Conservation (phyloP, 441 rosid genomes). For the Jatropha multifida region DNA sequence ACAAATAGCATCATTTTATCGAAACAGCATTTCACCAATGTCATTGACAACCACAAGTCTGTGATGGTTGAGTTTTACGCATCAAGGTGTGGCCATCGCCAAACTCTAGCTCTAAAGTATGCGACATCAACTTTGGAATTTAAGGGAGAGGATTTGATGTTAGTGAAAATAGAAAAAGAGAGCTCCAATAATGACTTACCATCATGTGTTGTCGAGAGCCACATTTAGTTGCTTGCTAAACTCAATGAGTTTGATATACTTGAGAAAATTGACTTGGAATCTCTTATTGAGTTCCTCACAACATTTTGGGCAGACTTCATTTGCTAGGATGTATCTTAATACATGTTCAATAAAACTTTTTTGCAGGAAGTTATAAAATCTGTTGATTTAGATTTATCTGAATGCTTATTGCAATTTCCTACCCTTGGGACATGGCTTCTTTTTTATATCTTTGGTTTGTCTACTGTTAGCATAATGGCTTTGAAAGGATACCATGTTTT, state of each 20-base stretch:
- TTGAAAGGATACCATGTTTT: slow-evolving; percentile 39
- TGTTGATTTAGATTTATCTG: slow-evolving; percentile 46
- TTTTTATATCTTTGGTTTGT: slow-evolving; percentile 52
- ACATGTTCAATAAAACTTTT: slow-evolving; percentile 66
- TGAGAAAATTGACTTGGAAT: slow-evolving; percentile 41
- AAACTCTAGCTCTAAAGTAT: slow-evolving; percentile 91
- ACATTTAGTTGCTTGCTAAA: slow-evolving; percentile 44
- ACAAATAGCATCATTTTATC: slow-evolving; percentile 83
- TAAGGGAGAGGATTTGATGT: slow-evolving; percentile 51
- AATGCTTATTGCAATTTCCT: slow-evolving; percentile 46
- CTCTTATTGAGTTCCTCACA: slow-evolving; percentile 42
- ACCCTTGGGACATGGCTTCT: slow-evolving; percentile 70
- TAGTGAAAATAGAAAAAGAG: slow-evolving; percentile 39
- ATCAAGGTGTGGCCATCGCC: slow-evolving; percentile 99
- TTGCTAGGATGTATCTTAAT: slow-evolving; percentile 84
- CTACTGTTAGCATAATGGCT: slow-evolving; percentile 49
- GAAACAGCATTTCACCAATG: slow-evolving; percentile 69
- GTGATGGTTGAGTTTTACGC: slow-evolving; percentile 99
- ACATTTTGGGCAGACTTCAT: slow-evolving; percentile 80
- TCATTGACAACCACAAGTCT: slow-evolving; percentile 55
- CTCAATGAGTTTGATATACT: slow-evolving; percentile 41
- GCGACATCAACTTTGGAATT: slow-evolving; percentile 93
- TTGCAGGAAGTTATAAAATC: slow-evolving; percentile 56
- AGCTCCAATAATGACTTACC: slow-evolving; percentile 37
- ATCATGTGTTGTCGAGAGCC: slow-evolving; percentile 72